These are phyloP conservation scores for Komagataella populi DNA, from an alignment of 805 yeast species.

Conservation along the genomic window DNA sequence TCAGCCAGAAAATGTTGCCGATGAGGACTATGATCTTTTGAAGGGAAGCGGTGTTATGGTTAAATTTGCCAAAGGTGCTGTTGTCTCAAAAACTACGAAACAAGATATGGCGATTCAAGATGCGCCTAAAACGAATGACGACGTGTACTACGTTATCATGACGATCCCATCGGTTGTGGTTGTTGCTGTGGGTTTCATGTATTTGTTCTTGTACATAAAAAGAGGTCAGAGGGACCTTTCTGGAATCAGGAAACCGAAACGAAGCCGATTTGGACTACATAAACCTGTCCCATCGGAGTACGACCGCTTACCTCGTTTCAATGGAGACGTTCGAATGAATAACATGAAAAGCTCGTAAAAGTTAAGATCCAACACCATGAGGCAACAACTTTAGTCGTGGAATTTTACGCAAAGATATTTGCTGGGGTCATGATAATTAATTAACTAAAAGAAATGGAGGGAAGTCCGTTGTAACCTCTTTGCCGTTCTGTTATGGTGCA, in stretches of 20 bases:
- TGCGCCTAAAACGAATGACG: constrained; percentile 27
- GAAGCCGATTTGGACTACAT: constrained; percentile 15
- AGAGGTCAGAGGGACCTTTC: constrained; percentile 41
- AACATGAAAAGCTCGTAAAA: background rate
- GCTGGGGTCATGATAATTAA: background rate
- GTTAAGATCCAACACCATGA: background rate
- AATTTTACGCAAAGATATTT: too few species aligned
- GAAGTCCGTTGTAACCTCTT: background rate
- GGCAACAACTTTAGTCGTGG: background rate
- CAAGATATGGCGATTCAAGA: constrained; percentile 16
- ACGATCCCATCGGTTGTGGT: constrained; percentile 57
- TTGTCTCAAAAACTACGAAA: constrained; percentile 32
- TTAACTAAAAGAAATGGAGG: background rate
- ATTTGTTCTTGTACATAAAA: constrained; percentile 45
- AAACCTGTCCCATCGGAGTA: background rate
- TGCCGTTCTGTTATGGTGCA: background rate
- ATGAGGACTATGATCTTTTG: constrained; percentile 4
- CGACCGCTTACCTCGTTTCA: background rate
- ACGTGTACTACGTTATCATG: constrained; percentile 43
- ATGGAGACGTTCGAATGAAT: background rate
- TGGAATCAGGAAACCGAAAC: constrained; percentile 23
- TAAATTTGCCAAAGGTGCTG: constrained; percentile 35
- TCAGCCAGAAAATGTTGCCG: constrained; percentile 31
- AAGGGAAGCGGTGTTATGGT: constrained; percentile 18
- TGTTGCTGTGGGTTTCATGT: constrained; percentile 48